Base-by-base conservation (phyloP, 2,329 filamentous ascomycete genomes). In the Dactylonectria macrodidyma region DNA sequence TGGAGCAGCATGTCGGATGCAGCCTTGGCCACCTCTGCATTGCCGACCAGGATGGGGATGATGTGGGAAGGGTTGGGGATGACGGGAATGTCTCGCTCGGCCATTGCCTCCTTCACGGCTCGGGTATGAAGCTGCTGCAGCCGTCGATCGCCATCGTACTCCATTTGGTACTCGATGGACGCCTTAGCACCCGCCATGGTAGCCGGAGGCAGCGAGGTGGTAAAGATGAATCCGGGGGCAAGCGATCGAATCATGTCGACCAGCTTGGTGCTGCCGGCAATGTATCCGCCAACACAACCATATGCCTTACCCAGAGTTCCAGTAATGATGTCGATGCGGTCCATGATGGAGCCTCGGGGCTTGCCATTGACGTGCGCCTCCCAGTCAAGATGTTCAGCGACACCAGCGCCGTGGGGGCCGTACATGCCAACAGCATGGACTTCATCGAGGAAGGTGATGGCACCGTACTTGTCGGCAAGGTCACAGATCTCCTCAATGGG, bases 401-500 rank as follows among this genome's bases (percentile, higher is more conserved):
- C 96, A 82, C 96, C 96, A 65, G 95, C 96, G 70, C 96, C 96
- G 77, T 94, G 91, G 79, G 96, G 95, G 78, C 96, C 96, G 82
- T 99, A 99, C 96, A 99, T 98, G 79, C 96, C 96, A 24, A 99
- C 96, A 51, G 96, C 96, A 84, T 99, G 96, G 69, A 99, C 96
- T 89, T 99, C 96, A 80, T 99, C 96, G 79, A 98, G 87, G 82
- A 99, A 99, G 76, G 96, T 99, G 71, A 99, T 91, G 46, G 96
- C 96, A 66, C 96, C 96, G 80, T 99, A 99, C 85, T 97, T 98
- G 71, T 98, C 95, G 10, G 96, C 95, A 61, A 99, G 85, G 79
- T 99, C 95, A 81, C 95, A 98, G 70, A 99, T 98, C 78, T 92
- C 92, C 83, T 95, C 94, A 75, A 99, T 99, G 1, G 96, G 96